Evolutionary conservation across 768 basidiomycete species (phyloP).

Genomic region (Mycena alexandri): DNA sequence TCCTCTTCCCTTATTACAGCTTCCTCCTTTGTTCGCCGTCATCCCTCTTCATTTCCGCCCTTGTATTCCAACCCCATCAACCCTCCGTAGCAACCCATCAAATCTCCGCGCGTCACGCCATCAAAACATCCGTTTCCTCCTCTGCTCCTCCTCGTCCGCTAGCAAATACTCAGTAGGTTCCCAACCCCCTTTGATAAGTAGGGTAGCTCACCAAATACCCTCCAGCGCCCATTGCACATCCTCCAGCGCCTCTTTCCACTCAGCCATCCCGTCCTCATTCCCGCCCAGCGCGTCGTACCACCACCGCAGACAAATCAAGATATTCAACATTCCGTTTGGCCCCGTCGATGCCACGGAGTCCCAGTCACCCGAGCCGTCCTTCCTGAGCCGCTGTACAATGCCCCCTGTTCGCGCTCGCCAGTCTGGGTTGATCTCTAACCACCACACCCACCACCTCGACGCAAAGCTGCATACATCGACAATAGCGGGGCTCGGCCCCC

Average conservation of each 20-base stretch:
- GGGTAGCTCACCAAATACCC: no score
- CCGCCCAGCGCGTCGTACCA: neutral
- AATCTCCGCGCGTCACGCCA: no score
- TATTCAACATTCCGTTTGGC: no score
- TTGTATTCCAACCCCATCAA: no score
- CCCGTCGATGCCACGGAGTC: neutral
- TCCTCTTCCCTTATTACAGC: no score
- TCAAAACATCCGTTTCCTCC: no score
- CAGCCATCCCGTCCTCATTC: neutral
- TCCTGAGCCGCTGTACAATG: neutral
- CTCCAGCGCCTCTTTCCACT: neutral
- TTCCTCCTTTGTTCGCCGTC: no score
- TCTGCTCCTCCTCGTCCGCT: no score
- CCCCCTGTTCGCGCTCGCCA: neutral
- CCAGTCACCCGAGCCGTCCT: neutral
- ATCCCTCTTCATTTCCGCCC: no score
- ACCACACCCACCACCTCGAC: neutral
- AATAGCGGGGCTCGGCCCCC: neutral
- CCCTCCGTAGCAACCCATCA: no score
- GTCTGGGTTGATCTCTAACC: neutral
- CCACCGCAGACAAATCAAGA: neutral
- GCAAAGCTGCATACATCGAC: neutral
- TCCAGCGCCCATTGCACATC: neutral
- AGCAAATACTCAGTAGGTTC: no score
- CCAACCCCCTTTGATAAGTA: no score